Conservation (phyloP, 1,284 basidiomycete genomes). For the Cryptococcus wingfieldii region DNA sequence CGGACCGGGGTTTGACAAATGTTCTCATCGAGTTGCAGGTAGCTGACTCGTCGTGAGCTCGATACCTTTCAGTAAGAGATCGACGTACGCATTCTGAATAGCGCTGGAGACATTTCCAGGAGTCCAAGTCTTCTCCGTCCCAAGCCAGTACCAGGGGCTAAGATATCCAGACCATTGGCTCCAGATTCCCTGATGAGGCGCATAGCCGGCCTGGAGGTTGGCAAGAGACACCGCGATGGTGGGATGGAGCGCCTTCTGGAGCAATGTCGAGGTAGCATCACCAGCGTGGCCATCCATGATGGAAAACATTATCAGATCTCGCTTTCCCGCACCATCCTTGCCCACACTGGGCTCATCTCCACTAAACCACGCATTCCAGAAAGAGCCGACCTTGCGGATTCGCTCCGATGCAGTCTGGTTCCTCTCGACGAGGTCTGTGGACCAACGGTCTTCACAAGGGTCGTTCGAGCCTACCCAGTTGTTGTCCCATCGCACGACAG, state of each 20-base stretch:
- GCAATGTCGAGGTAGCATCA: slow-evolving; percentile 73
- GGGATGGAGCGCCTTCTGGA: slow-evolving; percentile 80
- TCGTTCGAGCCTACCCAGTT: slow-evolving; percentile 77
- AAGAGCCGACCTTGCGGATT: slow-evolving; percentile 1
- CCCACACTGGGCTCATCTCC: not conserved
- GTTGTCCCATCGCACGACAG: slow-evolving; percentile 60
- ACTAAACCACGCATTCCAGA: slow-evolving; percentile 1
- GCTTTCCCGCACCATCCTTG: slow-evolving; percentile 37
- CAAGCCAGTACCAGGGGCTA: slow-evolving; percentile 15
- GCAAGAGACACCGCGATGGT: slow-evolving; percentile 75
- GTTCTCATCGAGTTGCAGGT: slow-evolving; percentile 53
- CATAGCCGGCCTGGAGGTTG: slow-evolving; percentile 49
- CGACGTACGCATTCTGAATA: slow-evolving; percentile 32
- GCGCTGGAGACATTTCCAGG: slow-evolving; percentile 27
- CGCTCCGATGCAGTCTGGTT: slow-evolving; percentile 40
- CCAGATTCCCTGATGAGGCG: slow-evolving; percentile 18
- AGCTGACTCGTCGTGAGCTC: slow-evolving; percentile 26
- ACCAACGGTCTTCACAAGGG: slow-evolving; percentile 82
- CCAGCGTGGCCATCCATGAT: slow-evolving; percentile 94
- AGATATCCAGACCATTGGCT: slow-evolving; percentile 16
- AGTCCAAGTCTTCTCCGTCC: slow-evolving; percentile 25
- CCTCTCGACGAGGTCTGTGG: slow-evolving; percentile 61
- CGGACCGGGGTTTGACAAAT: slow-evolving; percentile 52
- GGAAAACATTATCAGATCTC: slow-evolving; percentile 75
- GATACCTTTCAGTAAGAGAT: not conserved